These are phyloP conservation scores for Westerdykella sp. DNA, from an alignment of 2,329 filamentous ascomycete species.

Conservation along the genomic window DNA sequence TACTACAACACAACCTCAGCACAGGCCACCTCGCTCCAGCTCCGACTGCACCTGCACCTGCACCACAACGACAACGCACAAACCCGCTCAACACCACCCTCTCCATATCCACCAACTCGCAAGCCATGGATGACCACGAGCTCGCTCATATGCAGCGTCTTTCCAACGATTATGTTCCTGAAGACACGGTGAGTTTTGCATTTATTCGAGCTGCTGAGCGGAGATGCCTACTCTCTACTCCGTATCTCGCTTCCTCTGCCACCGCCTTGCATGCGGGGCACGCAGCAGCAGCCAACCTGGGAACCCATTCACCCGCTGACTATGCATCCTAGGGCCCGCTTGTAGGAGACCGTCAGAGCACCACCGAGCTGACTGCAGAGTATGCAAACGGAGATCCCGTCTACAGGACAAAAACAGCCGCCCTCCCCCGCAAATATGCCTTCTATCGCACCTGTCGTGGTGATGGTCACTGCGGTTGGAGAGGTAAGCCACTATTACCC, in stretches of 20 bases:
- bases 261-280: no score
- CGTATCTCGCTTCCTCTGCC: no score
- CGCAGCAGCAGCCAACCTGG: no score
- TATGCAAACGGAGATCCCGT: constrained; percentile 83
- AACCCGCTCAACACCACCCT: constrained; percentile 34
- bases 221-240: no score
- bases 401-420: constrained; percentile 80
- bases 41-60: constrained; percentile 6
- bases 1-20: background rate
- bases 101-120: constrained; percentile 12
- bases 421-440: constrained; percentile 75
- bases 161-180: constrained; percentile 55
- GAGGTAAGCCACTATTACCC: constrained; percentile 55
- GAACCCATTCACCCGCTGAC: background rate
- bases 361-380: constrained; percentile 70
- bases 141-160: constrained; percentile 57
- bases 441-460: constrained; percentile 83
- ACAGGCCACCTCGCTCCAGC: background rate
- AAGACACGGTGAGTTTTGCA: constrained; percentile 46
- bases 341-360: constrained; percentile 72
- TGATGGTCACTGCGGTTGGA: constrained; percentile 95
- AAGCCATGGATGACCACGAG: constrained; percentile 44
- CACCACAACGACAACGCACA: constrained; percentile 21
- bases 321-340: constrained; percentile 62
- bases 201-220: background rate